Percentiles rank a stretch among this genome's conserved stretches.
phyloP scores from a whole-genome alignment of 2,329 filamentous ascomycete species.

The Aspergillus sclerotialis region DNA sequence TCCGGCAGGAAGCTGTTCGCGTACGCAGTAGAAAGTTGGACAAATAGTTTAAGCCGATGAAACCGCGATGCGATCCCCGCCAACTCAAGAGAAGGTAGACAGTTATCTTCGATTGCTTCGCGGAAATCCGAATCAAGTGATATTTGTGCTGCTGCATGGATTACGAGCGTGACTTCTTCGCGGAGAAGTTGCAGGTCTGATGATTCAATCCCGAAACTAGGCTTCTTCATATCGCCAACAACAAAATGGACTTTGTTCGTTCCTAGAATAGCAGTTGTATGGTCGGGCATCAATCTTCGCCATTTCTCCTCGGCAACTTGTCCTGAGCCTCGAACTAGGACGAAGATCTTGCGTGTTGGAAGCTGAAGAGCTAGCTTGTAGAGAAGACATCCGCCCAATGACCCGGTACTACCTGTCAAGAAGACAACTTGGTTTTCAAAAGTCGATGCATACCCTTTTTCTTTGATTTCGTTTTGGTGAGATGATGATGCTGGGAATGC shows the following conservation, averaged over 20 bases:
- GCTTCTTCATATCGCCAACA: slow-evolving; percentile 19
- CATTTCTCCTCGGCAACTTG: slow-evolving; percentile 21
- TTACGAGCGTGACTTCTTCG: slow-evolving; percentile 24
- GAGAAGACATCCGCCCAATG: slow-evolving; percentile 25
- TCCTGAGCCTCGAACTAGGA: slow-evolving; percentile 18
- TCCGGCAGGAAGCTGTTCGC: slow-evolving; percentile 25
- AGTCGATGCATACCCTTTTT: slow-evolving; percentile 17
- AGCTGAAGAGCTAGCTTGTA: slow-evolving; percentile 27
- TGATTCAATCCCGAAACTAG: slow-evolving; percentile 18
- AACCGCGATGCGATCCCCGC: slow-evolving; percentile 20
- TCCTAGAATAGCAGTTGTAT: slow-evolving; percentile 17
- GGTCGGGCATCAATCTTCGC: slow-evolving; percentile 21
- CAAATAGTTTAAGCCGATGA: slow-evolving; percentile 19
- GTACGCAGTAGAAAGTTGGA: slow-evolving; percentile 26
- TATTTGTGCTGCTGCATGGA: slow-evolving; percentile 27
- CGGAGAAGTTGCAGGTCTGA: slow-evolving; percentile 11
- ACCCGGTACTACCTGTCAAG: slow-evolving; percentile 25
- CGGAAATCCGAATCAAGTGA: slow-evolving; percentile 18
- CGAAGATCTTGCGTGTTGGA: slow-evolving; percentile 24
- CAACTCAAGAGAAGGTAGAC: slow-evolving; percentile 23
- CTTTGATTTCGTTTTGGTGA: slow-evolving; percentile 13
- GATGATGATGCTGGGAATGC: slow-evolving; percentile 4
- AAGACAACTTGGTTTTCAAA: slow-evolving; percentile 22
- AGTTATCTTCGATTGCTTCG: slow-evolving; percentile 25
- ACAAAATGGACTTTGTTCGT: slow-evolving; percentile 22